Conservation (phyloP, 1,284 basidiomycete species). For the Trametes polyzona region DNA sequence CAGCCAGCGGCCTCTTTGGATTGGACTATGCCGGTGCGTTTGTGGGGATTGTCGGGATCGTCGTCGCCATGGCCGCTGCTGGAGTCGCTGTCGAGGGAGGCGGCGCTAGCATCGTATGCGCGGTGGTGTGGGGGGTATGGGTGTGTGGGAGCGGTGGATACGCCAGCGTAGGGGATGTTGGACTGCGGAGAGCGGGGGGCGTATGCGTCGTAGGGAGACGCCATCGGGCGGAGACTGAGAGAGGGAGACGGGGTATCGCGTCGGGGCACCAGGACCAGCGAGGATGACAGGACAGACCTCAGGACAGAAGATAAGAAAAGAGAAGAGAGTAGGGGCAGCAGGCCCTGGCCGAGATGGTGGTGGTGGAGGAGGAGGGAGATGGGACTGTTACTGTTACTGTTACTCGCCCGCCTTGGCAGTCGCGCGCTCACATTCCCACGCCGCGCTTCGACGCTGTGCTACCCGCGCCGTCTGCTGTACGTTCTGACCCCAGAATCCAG, state of each 20-base stretch:
- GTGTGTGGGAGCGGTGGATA: conserved; percentile 18
- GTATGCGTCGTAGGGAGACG: conserved; percentile 38
- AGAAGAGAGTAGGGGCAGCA: background rate
- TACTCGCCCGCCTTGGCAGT: background rate
- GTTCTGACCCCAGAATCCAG: background rate
- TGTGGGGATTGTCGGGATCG: conserved; percentile 11
- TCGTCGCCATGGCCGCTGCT: conserved; percentile 11
- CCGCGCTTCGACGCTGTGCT: background rate
- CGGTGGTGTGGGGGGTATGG: conserved; percentile 29
- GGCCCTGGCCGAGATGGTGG: background rate
- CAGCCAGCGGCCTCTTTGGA: conserved; percentile 9
- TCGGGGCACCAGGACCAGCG: conserved; percentile 21
- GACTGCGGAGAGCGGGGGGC: conserved; percentile 20
- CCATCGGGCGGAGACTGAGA: conserved; percentile 22
- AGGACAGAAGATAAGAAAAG: background rate
- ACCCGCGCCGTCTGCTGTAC: background rate
- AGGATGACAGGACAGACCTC: background rate
- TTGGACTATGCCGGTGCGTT: background rate
- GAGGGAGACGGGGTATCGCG: conserved; percentile 12
- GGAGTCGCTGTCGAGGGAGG: conserved; percentile 23
- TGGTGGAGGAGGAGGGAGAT: conserved; percentile 1
- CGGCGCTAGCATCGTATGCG: conserved; percentile 21
- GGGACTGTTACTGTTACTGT: background rate
- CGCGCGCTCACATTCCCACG: conserved; percentile 10
- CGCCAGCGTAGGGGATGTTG: conserved; percentile 24